Conservation (phyloP, 2,329 filamentous ascomycete genomes). For the Apiospora marii region DNA sequence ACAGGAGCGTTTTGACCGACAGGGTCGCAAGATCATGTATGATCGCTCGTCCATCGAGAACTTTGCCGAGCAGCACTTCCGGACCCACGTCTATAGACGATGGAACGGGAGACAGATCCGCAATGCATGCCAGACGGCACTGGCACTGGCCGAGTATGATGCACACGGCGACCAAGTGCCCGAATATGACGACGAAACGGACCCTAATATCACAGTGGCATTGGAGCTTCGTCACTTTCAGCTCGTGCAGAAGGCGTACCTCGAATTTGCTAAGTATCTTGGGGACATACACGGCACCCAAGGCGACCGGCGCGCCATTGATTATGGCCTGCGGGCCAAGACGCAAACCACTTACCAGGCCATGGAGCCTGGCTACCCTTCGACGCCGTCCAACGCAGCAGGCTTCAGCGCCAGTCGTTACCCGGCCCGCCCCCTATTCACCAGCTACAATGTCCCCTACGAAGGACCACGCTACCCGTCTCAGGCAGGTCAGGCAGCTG, state of each 20-base stretch:
- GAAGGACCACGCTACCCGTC: neutral
- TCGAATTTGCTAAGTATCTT: slow-evolving; percentile 36
- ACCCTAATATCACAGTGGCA: slow-evolving; percentile 27
- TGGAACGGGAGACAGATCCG: slow-evolving; percentile 51
- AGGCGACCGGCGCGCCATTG: neutral
- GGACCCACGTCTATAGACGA: neutral
- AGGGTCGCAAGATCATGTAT: slow-evolving; percentile 29
- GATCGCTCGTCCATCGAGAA: neutral
- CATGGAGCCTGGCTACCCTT: neutral
- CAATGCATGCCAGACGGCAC: slow-evolving; percentile 44
- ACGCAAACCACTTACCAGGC: neutral
- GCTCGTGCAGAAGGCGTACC: slow-evolving; percentile 32
- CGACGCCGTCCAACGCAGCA: neutral
- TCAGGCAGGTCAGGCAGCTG: neutral
- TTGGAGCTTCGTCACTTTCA: slow-evolving; percentile 31
- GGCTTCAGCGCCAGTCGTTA: neutral
- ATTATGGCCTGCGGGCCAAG: neutral
- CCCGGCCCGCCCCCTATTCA: neutral
- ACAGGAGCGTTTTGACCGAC: slow-evolving; percentile 31
- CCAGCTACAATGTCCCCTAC: neutral
- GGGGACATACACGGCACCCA: neutral
- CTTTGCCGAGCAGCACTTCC: neutral
- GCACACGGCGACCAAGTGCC: neutral
- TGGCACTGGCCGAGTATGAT: slow-evolving; percentile 20
- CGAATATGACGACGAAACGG: slow-evolving; percentile 39